phyloP scores from a whole-genome alignment of 768 basidiomycete species.

The Mycena alexandri region DNA sequence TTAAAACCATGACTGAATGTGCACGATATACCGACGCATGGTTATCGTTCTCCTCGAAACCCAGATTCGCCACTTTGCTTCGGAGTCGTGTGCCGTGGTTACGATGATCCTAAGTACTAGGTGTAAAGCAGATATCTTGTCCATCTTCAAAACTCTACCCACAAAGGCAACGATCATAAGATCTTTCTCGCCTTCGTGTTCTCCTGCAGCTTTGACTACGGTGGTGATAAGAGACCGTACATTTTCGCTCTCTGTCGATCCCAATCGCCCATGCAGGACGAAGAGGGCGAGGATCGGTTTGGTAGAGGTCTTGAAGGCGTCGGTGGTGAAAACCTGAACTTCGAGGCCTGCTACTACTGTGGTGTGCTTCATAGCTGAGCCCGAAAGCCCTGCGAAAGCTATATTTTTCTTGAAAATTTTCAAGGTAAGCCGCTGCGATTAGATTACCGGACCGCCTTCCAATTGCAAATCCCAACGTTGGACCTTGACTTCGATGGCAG shows the following conservation, averaged over 20 bases:
- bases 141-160: constrained; percentile 20
- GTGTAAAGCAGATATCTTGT: background rate
- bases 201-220: constrained; percentile 41
- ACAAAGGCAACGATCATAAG: constrained; percentile 57
- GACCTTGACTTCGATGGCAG: constrained; percentile 3
- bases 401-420: no score
- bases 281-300: constrained; percentile 54
- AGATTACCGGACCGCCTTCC: no score
- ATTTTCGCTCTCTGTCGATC: constrained; percentile 41
- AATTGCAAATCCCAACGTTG: no score
- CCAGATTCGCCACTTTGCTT: constrained; percentile 50
- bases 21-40: constrained; percentile 49
- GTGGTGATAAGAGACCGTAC: constrained; percentile 45
- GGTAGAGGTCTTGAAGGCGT: constrained; percentile 30
- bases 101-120: constrained; percentile 59
- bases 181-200: constrained; percentile 33
- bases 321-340: constrained; percentile 49
- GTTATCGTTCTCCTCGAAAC: constrained; percentile 53
- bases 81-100: constrained; percentile 58
- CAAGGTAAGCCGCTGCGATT: no score
- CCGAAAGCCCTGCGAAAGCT: no score
- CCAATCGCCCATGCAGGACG: constrained; percentile 57
- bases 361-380: constrained; percentile 27
- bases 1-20: background rate
- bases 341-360: constrained; percentile 54